A percentile compares a stretch with the other conserved stretches of the same genome.
Conservation (phyloP, 2,329 filamentous ascomycete genomes). For the Epichloe gansuensis region DNA sequence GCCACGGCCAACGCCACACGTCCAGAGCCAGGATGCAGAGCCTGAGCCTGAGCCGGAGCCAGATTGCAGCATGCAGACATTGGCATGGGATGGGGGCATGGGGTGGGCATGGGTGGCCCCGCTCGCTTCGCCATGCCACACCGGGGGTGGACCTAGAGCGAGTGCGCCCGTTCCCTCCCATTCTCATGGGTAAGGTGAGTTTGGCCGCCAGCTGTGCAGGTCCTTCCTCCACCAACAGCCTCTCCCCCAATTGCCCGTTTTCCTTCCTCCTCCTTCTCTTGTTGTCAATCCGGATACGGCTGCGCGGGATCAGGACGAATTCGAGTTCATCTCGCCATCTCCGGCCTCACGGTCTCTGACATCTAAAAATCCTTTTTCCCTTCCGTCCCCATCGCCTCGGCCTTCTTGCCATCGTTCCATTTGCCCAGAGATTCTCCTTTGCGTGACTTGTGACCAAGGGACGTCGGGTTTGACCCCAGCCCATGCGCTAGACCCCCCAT, state of each 20-base stretch:
- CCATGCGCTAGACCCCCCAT: slow-evolving; percentile 3
- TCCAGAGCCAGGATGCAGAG: background rate
- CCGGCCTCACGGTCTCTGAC: background rate
- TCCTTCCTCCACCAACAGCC: slow-evolving; percentile 27
- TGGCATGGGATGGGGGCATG: slow-evolving; percentile 6
- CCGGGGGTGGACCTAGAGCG: slow-evolving; percentile 16
- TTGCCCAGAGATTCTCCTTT: background rate
- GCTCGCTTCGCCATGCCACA: slow-evolving; percentile 13
- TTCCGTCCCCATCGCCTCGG: background rate
- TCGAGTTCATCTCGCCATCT: slow-evolving; percentile 5
- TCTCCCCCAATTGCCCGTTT: slow-evolving; percentile 26
- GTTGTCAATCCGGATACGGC: slow-evolving; percentile 19
- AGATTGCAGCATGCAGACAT: slow-evolving; percentile 5
- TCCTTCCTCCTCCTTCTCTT: slow-evolving; percentile 20
- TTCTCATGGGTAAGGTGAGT: slow-evolving; percentile 32
- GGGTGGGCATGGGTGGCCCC: slow-evolving; percentile 13
- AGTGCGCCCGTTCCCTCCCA: slow-evolving; percentile 23
- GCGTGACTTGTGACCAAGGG: background rate
- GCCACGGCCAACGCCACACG: background rate
- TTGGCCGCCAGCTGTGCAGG: slow-evolving; percentile 25
- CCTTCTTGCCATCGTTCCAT: slow-evolving; percentile 2
- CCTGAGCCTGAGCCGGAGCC: background rate
- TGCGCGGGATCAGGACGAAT: slow-evolving; percentile 15
- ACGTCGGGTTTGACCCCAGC: slow-evolving; percentile 4
- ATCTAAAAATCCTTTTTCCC: background rate